Evolutionary conservation across 495 filamentous ascomycete species (phyloP).

Genomic region (Lindgomyces ingoldianus): DNA sequence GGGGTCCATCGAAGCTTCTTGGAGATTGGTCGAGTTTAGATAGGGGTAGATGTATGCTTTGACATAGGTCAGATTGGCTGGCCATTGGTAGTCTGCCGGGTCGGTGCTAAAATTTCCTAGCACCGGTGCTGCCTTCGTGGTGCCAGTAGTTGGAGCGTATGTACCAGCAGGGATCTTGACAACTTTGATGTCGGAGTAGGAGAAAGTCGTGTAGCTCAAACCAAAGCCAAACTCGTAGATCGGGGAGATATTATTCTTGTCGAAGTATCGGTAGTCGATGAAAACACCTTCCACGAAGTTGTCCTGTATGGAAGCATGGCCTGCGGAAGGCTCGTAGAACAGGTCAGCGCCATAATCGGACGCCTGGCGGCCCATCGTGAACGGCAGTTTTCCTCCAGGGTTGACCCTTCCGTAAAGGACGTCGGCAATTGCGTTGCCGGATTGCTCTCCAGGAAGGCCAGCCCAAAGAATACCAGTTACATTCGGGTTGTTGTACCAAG

Average conservation of each 20-base stretch:
- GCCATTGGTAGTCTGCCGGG: constrained; percentile 72
- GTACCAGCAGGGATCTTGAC: constrained; percentile 52
- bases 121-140: constrained; percentile 65
- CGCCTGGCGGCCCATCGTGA: constrained; percentile 77
- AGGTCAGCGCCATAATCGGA: constrained; percentile 75
- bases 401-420: constrained; percentile 89
- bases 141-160: constrained; percentile 69
- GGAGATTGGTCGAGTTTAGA: constrained; percentile 72
- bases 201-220: constrained; percentile 83
- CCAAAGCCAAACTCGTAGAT: constrained; percentile 93
- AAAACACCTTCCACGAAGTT: constrained; percentile 85
- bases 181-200: constrained; percentile 73
- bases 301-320: constrained; percentile 68
- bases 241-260: constrained; percentile 70
- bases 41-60: constrained; percentile 83
- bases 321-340: constrained; percentile 74
- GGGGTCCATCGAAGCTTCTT: constrained; percentile 63
- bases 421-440: constrained; percentile 85
- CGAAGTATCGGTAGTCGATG: constrained; percentile 92
- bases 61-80: constrained; percentile 59
- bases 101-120: constrained; percentile 67
- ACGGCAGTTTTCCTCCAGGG: constrained; percentile 81
- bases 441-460: constrained; percentile 88
- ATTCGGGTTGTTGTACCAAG: constrained; percentile 83
- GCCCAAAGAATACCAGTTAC: constrained; percentile 92